phyloP scores from a whole-genome alignment of 2,329 filamentous ascomycete species.

The Aspergillus clavatus region DNA sequence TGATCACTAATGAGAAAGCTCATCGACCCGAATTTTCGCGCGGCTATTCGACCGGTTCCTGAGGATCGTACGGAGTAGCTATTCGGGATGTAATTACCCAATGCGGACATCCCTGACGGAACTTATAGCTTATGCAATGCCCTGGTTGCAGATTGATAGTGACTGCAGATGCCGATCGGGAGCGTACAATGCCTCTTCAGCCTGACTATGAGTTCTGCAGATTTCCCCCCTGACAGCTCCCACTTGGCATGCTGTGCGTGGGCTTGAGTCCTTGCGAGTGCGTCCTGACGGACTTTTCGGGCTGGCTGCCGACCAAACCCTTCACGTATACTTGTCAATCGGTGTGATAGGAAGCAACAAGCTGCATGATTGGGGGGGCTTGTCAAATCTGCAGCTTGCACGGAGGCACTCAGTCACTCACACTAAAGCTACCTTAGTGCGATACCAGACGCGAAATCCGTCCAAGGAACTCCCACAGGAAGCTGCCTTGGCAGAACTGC shows the following conservation, averaged over 20 bases:
- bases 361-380: background rate
- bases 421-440: background rate
- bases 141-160: background rate
- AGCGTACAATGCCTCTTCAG: background rate
- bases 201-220: background rate
- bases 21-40: background rate
- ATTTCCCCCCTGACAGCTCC: no score
- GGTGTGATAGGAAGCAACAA: background rate
- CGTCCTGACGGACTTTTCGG: no score
- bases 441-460: background rate
- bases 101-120: background rate
- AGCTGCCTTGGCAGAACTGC: background rate
- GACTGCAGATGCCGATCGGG: background rate
- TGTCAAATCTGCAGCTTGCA: conserved; percentile 1
- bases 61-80: background rate
- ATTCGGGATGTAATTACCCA: background rate
- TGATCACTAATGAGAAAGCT: background rate
- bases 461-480: background rate
- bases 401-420: no score
- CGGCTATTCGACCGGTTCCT: background rate
- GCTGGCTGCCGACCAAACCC: no score
- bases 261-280: no score
- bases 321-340: background rate
- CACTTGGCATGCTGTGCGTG: no score
- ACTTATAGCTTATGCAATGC: no score